Evolutionary conservation across 1,284 basidiomycete genomes (phyloP).

Genomic region (Ustilago sp.): DNA sequence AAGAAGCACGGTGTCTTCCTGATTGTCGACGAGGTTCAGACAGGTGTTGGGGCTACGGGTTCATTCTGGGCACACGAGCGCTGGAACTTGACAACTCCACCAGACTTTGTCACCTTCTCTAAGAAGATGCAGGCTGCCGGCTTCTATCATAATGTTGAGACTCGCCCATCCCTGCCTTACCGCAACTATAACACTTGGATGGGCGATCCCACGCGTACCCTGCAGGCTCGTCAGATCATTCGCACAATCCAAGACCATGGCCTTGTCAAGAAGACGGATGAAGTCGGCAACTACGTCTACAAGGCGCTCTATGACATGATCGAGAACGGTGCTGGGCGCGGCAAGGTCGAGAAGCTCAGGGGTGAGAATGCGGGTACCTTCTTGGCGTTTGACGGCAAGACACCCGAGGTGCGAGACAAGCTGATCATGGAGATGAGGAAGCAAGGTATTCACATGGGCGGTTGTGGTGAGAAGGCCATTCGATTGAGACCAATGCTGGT

Average conservation of each 20-base stretch:
- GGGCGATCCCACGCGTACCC: conserved; percentile 72
- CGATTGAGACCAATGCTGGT: conserved; percentile 73
- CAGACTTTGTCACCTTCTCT: conserved; percentile 74
- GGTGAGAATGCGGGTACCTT: conserved; percentile 73
- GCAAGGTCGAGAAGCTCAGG: conserved; percentile 70
- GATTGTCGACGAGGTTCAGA: conserved; percentile 74
- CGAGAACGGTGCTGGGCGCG: conserved; percentile 35
- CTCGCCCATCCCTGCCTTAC: conserved; percentile 72
- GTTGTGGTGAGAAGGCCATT: conserved; percentile 70
- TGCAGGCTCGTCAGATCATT: conserved; percentile 73
- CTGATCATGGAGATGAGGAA: conserved; percentile 71
- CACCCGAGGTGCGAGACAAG: conserved; percentile 70
- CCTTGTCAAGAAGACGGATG: conserved; percentile 70
- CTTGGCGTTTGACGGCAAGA: conserved; percentile 72
- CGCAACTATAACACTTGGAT: conserved; percentile 71
- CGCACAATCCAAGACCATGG: conserved; percentile 70
- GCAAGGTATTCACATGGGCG: conserved; percentile 72
- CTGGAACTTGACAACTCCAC: conserved; percentile 71
- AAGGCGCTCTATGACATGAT: conserved; percentile 64
- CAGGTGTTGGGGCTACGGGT: conserved; percentile 74
- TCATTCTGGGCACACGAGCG: conserved; percentile 75
- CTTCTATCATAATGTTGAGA: conserved; percentile 73
- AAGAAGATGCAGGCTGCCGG: conserved; percentile 70
- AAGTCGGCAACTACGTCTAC: conserved; percentile 70
- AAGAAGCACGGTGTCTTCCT: conserved; percentile 71